Percentiles rank a stretch among this genome's conserved stretches.
These are phyloP conservation scores for Ilex paraguariensis DNA, from an alignment of 305 asterid genomes.

Conservation along the genomic window DNA sequence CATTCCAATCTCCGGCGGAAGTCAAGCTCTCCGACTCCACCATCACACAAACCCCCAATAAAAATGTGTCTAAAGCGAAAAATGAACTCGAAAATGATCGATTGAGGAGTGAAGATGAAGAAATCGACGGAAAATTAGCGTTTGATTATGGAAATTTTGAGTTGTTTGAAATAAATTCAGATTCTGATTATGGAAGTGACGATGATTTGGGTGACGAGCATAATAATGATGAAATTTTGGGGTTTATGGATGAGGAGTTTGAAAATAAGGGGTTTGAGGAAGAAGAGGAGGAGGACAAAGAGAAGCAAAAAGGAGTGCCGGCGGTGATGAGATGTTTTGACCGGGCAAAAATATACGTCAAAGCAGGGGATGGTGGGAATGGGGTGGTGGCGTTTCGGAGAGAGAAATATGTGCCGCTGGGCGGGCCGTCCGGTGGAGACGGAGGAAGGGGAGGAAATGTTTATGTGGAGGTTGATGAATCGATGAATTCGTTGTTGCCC, in stretches of 20 bases:
- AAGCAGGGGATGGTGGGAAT: constrained; percentile 92
- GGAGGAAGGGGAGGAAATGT: constrained; percentile 95
- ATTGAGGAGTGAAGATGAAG: constrained; percentile 5
- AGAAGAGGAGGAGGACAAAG: constrained; percentile 39
- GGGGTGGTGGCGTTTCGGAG: constrained; percentile 93
- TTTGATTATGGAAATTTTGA: constrained; percentile 59
- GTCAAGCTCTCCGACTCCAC: constrained; percentile 49
- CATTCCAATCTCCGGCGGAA: constrained; percentile 21
- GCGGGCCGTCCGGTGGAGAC: constrained; percentile 97
- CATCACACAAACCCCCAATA: constrained; percentile 1
- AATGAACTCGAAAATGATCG: background rate
- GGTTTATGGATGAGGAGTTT: constrained; percentile 3
- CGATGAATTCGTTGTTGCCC: constrained; percentile 83
- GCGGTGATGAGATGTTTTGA: constrained; percentile 98
- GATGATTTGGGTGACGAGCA: constrained; percentile 37
- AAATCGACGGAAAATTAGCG: constrained; percentile 14
- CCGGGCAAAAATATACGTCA: constrained; percentile 66
- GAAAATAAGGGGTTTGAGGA: constrained; percentile 31
- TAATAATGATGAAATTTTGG: constrained; percentile 24
- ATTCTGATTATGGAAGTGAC: constrained; percentile 38
- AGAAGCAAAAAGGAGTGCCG: constrained; percentile 89
- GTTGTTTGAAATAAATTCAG: constrained; percentile 62
- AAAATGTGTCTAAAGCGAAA: background rate
- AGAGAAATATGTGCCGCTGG: constrained; percentile 87
- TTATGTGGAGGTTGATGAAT: constrained; percentile 62